Conservation (phyloP, 257 asterid species). For the Fraxinus quadrangulata region DNA sequence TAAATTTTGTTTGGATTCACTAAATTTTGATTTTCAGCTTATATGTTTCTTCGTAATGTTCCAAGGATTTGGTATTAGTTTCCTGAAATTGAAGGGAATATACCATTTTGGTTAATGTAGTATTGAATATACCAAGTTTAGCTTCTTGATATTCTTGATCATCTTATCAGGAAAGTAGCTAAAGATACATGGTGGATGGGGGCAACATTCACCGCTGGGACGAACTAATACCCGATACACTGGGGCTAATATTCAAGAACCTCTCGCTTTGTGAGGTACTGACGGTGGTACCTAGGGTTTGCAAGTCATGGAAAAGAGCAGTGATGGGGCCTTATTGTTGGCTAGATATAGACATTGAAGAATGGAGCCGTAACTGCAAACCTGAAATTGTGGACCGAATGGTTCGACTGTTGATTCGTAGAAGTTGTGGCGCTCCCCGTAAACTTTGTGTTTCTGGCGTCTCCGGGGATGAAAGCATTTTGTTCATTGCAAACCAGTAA, state of each 20-base stretch:
- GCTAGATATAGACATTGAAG: slow-evolving; percentile 93
- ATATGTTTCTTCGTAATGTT: neutral
- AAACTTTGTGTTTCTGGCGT: slow-evolving; percentile 67
- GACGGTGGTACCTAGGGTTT: slow-evolving; percentile 73
- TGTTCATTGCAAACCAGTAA: slow-evolving; percentile 68
- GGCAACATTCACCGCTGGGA: slow-evolving; percentile 58
- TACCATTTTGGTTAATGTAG: neutral
- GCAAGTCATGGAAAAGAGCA: slow-evolving; percentile 81
- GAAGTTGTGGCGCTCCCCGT: slow-evolving; percentile 70
- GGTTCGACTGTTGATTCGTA: slow-evolving; percentile 57
- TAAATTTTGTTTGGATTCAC: neutral
- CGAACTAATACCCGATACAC: slow-evolving; percentile 80
- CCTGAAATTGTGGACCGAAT: slow-evolving; percentile 54
- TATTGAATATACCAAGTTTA: neutral
- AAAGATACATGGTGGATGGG: slow-evolving; percentile 52
- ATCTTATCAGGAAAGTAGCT: neutral
- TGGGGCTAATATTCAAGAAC: slow-evolving; percentile 76
- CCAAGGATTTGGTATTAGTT: neutral
- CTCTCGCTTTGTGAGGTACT: slow-evolving; percentile 65
- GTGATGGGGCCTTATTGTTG: slow-evolving; percentile 77
- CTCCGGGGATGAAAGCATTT: slow-evolving; percentile 47
- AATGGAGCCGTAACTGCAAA: slow-evolving; percentile 63
- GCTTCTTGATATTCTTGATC: neutral
- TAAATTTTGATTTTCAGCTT: neutral
- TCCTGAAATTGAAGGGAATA: neutral